Conservation (phyloP, 768 basidiomycete species). For the Collybia nuda region DNA sequence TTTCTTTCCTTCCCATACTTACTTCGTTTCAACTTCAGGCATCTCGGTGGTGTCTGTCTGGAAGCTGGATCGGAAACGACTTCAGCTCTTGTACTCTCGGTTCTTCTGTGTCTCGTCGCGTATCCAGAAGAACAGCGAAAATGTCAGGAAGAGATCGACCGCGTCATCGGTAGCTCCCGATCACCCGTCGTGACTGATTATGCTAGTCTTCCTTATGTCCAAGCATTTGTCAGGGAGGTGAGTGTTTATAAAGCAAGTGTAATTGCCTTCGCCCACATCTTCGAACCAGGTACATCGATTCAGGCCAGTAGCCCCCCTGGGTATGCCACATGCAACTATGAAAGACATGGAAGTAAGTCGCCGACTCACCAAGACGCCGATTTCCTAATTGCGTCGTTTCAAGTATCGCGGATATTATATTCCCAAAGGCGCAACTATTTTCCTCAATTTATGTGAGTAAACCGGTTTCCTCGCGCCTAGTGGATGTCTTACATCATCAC, state of each 20-base stretch:
- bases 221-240: conserved; percentile 17
- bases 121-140: conserved; percentile 23
- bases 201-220: conserved; percentile 6
- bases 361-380: background rate
- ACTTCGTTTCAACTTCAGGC: conserved; percentile 12
- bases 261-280: background rate
- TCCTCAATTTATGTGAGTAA: too few species aligned
- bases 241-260: background rate
- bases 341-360: background rate
- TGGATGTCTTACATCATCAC: too few species aligned
- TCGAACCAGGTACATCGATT: conserved; percentile 9
- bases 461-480: too few species aligned
- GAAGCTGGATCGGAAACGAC: conserved; percentile 29
- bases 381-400: too few species aligned
- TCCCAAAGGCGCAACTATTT: too few species aligned
- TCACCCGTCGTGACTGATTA: background rate
- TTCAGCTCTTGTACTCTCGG: conserved; percentile 14
- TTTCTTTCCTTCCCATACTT: background rate
- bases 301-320: conserved; percentile 16
- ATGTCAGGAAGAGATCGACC: background rate
- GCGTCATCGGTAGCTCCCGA: background rate
- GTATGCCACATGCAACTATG: conserved; percentile 15
- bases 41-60: conserved; percentile 22
- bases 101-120: conserved; percentile 16
- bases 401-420: too few species aligned